These are phyloP conservation scores for Naganishia sp. DNA, from an alignment of 1,284 basidiomycete species.

Conservation along the genomic window DNA sequence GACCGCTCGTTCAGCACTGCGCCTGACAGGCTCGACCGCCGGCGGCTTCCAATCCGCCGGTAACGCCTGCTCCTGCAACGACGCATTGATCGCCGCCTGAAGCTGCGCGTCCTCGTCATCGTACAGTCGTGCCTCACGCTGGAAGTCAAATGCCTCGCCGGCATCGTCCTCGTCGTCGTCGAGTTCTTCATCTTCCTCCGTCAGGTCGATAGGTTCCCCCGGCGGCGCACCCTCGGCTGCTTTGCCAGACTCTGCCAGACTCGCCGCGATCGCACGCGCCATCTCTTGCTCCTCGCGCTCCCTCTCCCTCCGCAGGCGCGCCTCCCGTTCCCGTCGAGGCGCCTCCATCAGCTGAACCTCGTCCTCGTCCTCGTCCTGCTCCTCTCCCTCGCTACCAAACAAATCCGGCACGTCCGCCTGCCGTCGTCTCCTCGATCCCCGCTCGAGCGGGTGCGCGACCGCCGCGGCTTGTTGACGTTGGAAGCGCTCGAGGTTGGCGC, in stretches of 20 bases:
- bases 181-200: conserved; percentile 24
- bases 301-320: neutral
- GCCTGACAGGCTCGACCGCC: conserved; percentile 36
- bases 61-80: conserved; percentile 62
- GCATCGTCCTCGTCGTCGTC: conserved; percentile 18
- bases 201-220: neutral
- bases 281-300: conserved; percentile 27
- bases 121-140: conserved; percentile 56
- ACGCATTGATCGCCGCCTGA: conserved; percentile 80
- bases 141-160: conserved; percentile 39
- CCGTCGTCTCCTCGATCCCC: conserved; percentile 31
- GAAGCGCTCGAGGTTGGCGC: conserved; percentile 65
- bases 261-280: conserved; percentile 36
- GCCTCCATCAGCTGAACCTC: conserved; percentile 8
- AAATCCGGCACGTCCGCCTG: conserved; percentile 26
- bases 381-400: conserved; percentile 22
- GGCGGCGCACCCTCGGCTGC: neutral
- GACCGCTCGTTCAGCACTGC: conserved; percentile 29
- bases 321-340: neutral
- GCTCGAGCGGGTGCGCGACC: conserved; percentile 12
- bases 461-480: conserved; percentile 60
- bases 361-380: conserved; percentile 13
- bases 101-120: conserved; percentile 84
- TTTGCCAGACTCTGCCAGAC: conserved; percentile 7
- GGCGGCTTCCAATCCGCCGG: conserved; percentile 59